These are phyloP conservation scores for Cadophora sp. DNA, from an alignment of 2,329 filamentous ascomycete species.

Conservation along the genomic window DNA sequence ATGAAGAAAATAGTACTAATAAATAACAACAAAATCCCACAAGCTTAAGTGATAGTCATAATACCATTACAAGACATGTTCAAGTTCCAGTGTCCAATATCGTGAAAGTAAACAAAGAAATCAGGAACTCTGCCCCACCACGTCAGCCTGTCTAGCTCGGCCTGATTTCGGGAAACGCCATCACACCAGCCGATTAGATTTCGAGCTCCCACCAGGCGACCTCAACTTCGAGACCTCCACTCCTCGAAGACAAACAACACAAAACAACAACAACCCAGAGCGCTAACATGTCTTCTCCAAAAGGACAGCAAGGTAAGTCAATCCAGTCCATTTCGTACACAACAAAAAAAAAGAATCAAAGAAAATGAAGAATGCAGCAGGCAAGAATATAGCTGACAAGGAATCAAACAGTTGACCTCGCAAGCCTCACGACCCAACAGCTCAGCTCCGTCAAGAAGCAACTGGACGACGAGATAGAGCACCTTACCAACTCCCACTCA, in stretches of 20 bases:
- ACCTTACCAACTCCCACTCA: constrained; percentile 87
- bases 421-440: constrained; percentile 81
- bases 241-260: too few species aligned
- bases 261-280: background rate
- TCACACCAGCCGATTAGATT: constrained; percentile 1
- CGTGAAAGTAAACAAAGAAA: constrained; percentile 6
- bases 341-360: background rate
- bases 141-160: background rate
- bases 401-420: constrained; percentile 66
- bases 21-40: background rate
- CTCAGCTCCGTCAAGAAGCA: constrained; percentile 93
- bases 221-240: background rate
- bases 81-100: background rate
- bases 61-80: too few species aligned
- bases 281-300: constrained; percentile 25
- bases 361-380: background rate
- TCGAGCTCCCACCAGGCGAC: constrained; percentile 4
- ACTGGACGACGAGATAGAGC: constrained; percentile 93
- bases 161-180: constrained; percentile 6
- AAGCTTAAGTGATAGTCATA: background rate
- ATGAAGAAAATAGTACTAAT: background rate
- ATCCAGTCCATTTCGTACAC: background rate
- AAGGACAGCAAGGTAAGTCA: constrained; percentile 29
- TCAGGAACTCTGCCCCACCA: background rate
- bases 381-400: constrained; percentile 1